Conservation (phyloP, 331 rosid species). For the Acacia concinna region DNA sequence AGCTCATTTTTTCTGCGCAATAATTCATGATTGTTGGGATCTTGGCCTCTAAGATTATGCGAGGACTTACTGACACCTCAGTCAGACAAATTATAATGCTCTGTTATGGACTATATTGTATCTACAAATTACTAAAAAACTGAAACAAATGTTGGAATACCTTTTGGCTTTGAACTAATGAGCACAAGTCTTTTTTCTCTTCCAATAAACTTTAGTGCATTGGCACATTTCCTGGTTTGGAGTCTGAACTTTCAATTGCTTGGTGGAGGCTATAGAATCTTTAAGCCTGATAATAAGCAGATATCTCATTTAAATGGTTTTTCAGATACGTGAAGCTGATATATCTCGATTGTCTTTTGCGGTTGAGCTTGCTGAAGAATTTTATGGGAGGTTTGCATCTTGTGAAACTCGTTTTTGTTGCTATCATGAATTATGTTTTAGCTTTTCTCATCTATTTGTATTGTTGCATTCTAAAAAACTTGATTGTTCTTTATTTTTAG, state of each 20-base stretch:
- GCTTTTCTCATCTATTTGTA: not conserved
- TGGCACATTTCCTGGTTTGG: not conserved
- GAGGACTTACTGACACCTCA: not conserved
- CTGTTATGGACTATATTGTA: slow-evolving; percentile 3
- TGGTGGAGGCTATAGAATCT: slow-evolving; percentile 29
- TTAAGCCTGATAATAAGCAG: not conserved
- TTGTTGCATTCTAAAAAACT: not conserved
- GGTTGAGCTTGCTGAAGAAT: slow-evolving; percentile 99
- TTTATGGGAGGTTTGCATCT: slow-evolving; percentile 87
- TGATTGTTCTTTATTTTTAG: not conserved
- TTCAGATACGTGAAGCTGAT: slow-evolving; percentile 96
- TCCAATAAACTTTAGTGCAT: not conserved
- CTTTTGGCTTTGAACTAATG: slow-evolving; percentile 18
- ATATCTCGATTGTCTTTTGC: slow-evolving; percentile 94
- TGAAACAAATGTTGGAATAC: slow-evolving; percentile 11
- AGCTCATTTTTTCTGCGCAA: not conserved
- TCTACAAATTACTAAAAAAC: slow-evolving; percentile 10
- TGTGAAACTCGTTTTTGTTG: slow-evolving; percentile 13
- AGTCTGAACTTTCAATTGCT: slow-evolving; percentile 24
- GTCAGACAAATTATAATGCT: not conserved
- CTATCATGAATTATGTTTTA: not conserved
- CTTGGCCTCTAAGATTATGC: not conserved
- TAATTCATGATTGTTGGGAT: not conserved
- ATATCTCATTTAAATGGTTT: slow-evolving; percentile 3
- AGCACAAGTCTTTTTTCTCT: not conserved